These are phyloP conservation scores for Acrodontium crateriforme DNA, from an alignment of 2,329 filamentous ascomycete genomes.

Conservation along the genomic window DNA sequence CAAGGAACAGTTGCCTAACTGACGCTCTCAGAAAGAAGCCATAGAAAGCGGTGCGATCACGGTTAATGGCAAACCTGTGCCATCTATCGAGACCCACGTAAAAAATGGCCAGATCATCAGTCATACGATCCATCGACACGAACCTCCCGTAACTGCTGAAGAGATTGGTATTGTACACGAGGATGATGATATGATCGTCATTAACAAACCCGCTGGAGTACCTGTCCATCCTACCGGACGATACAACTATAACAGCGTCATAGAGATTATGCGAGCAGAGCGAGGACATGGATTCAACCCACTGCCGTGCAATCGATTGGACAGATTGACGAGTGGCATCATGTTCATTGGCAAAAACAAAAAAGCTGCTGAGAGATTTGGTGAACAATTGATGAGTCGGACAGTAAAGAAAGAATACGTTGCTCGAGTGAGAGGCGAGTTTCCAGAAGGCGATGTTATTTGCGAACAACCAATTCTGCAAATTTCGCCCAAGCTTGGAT, in stretches of 20 bases:
- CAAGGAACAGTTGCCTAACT: constrained; percentile 11
- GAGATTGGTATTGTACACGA: constrained; percentile 77
- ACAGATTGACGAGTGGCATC: constrained; percentile 84
- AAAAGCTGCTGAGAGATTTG: constrained; percentile 63
- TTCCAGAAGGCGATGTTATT: constrained; percentile 79
- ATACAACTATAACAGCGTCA: constrained; percentile 88
- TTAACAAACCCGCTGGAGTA: constrained; percentile 90
- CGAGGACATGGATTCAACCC: constrained; percentile 45
- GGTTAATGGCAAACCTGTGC: constrained; percentile 61
- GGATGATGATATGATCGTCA: constrained; percentile 84
- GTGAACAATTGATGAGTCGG: constrained; percentile 60
- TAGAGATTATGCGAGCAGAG: constrained; percentile 84
- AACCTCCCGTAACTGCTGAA: constrained; percentile 76
- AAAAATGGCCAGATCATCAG: constrained; percentile 85
- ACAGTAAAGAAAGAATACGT: constrained; percentile 93
- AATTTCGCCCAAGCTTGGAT: constrained; percentile 85
- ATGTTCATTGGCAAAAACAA: constrained; percentile 94
- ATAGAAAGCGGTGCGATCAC: constrained; percentile 68
- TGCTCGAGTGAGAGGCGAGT: constrained; percentile 77
- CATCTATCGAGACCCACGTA: constrained; percentile 52
- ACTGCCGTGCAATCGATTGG: constrained; percentile 78
- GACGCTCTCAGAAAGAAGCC: constrained; percentile 44
- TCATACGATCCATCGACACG: constrained; percentile 88
- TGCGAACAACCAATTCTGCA: constrained; percentile 89
- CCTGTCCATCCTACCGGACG: constrained; percentile 90